A percentile compares a stretch with the other conserved stretches of the same genome.
Conservation (phyloP, 345 rosid genomes). For the Nasturtium officinale region DNA sequence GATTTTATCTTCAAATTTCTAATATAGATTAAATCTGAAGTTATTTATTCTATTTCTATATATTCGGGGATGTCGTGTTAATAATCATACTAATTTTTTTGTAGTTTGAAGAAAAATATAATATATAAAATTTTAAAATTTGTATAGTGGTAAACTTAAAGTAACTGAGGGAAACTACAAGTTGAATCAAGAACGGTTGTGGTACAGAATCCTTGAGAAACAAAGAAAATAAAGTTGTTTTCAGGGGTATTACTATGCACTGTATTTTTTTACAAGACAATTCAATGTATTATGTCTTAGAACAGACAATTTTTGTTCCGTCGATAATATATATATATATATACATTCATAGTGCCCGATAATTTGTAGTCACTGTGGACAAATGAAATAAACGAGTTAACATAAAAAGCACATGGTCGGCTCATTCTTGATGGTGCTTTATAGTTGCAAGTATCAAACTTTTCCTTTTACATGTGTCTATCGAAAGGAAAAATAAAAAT, state of each 20-base stretch:
- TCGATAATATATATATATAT: not conserved
- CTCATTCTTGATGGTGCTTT: conserved; percentile 23
- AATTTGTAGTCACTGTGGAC: conserved; percentile 21
- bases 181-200: not conserved
- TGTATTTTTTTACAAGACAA: not conserved
- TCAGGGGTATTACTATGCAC: not conserved
- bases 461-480: conserved; percentile 1
- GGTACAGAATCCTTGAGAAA: not conserved
- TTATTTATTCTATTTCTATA: not conserved
- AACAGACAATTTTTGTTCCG: no score
- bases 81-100: not conserved
- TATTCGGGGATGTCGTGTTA: not conserved
- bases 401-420: conserved; percentile 33
- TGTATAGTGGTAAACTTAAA: not conserved
- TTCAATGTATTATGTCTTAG: not conserved
- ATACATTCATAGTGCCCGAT: not conserved
- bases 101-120: not conserved
- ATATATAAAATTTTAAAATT: no score
- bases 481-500: not conserved
- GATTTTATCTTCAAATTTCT: not conserved
- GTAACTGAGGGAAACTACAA: not conserved
- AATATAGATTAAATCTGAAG: not conserved
- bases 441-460: conserved; percentile 4
- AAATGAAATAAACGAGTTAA: conserved; percentile 13
- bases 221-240: not conserved